Percentiles rank a stretch among this genome's conserved stretches.
Evolutionary conservation across 2,329 filamentous ascomycete genomes (phyloP).

Genomic region (Fusarium sp.): DNA sequence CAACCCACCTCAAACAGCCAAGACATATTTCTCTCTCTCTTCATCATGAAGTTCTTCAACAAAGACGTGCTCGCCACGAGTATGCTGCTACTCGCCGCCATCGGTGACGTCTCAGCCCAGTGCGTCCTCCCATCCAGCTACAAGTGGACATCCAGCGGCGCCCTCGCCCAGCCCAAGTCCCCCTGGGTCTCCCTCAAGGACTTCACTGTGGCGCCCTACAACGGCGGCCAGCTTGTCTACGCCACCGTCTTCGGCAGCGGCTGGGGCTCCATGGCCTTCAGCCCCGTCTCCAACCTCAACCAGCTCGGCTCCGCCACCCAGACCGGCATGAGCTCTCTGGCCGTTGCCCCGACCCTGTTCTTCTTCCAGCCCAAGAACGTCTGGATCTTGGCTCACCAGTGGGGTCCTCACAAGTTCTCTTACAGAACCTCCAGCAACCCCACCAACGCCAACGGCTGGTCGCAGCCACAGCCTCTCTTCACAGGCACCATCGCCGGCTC

Average conservation of each 20-base stretch:
- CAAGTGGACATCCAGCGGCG: conserved; percentile 8
- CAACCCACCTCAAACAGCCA: background rate
- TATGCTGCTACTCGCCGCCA: conserved; percentile 17
- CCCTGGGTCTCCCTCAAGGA: conserved; percentile 64
- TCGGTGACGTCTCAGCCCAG: conserved; percentile 17
- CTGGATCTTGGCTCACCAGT: conserved; percentile 77
- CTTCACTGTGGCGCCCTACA: conserved; percentile 68
- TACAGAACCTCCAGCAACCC: conserved; percentile 72
- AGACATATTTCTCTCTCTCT: background rate
- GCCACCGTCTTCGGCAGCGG: conserved; percentile 58
- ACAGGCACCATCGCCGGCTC: conserved; percentile 1
- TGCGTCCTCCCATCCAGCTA: conserved; percentile 13
- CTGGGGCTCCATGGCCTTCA: conserved; percentile 57
- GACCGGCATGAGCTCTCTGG: background rate
- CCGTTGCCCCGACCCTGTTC: conserved; percentile 68
- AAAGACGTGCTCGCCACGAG: conserved; percentile 8
- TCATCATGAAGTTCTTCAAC: conserved; percentile 11
- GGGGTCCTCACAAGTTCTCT: conserved; percentile 70
- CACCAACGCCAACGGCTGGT: conserved; percentile 67
- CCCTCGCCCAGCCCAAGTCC: conserved; percentile 23
- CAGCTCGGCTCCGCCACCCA: conserved; percentile 16
- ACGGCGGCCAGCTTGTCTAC: conserved; percentile 72
- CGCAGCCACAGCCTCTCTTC: conserved; percentile 14
- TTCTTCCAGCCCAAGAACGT: conserved; percentile 70
- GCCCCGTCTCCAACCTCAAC: conserved; percentile 8